Evolutionary conservation across 169 alveolate species (phyloP).

Genomic region (Plasmodium coatneyi): DNA sequence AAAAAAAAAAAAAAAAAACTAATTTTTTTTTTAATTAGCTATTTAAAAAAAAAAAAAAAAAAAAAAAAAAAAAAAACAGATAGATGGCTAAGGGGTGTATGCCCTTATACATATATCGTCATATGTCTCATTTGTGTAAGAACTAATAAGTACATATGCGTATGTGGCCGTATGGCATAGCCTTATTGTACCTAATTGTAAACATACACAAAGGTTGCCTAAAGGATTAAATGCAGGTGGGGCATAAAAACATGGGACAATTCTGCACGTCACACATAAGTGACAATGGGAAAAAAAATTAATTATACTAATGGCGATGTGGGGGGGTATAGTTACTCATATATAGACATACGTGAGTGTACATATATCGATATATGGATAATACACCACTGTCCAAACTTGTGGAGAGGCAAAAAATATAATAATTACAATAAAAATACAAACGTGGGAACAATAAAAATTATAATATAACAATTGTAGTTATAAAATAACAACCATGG

Average conservation of each 20-base stretch:
- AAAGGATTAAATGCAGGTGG: background rate
- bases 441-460: background rate
- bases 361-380: background rate
- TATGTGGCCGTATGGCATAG: background rate
- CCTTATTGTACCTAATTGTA: background rate
- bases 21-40: background rate
- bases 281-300: conserved; percentile 14
- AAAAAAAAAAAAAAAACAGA: background rate
- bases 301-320: conserved; percentile 6
- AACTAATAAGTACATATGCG: background rate
- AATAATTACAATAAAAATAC: background rate
- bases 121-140: background rate
- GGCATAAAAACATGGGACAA: conserved; percentile 15
- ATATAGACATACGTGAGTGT: background rate
- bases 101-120: background rate
- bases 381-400: background rate
- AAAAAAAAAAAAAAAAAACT: background rate
- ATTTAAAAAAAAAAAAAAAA: background rate
- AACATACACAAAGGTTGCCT: conserved; percentile 1
- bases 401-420: background rate
- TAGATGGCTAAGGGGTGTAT: background rate
- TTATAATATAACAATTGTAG: background rate
- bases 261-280: conserved; percentile 5
- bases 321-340: background rate
- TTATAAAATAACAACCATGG: background rate